Percentiles rank a stretch among this genome's conserved stretches.
Evolutionary conservation across 495 filamentous ascomycete species (phyloP).

Genomic region (Neurospora discreta): DNA sequence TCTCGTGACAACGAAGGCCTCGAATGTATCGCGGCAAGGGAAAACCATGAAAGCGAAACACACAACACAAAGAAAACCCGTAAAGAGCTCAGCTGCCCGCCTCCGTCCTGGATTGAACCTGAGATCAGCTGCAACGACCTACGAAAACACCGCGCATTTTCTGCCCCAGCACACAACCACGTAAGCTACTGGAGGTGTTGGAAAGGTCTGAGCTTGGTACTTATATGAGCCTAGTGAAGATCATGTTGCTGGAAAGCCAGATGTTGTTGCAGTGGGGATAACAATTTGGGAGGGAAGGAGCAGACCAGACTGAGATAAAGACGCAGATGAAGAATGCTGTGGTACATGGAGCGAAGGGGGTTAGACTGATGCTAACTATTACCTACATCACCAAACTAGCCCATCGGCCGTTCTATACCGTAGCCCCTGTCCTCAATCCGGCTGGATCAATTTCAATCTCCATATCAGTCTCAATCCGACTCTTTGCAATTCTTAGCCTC

Average conservation of each 20-base stretch:
- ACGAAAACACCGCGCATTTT: no score
- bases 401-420: background rate
- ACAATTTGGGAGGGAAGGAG: background rate
- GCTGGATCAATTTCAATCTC: background rate
- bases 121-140: no score
- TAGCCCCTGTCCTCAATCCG: background rate
- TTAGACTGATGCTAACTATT: no score
- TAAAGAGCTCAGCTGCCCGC: no score
- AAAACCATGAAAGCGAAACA: background rate
- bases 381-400: no score
- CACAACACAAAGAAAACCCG: background rate
- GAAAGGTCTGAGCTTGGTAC: background rate
- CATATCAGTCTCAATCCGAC: background rate
- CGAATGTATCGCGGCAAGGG: background rate
- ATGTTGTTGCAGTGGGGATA: background rate
- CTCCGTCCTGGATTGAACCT: no score
- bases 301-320: background rate
- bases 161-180: background rate
- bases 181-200: background rate
- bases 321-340: background rate
- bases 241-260: background rate
- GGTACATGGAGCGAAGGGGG: background rate
- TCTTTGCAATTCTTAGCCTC: background rate
- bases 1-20: no score
- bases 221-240: background rate